Conservation (phyloP, 441 rosid genomes). For the Raphanus hybrid region DNA sequence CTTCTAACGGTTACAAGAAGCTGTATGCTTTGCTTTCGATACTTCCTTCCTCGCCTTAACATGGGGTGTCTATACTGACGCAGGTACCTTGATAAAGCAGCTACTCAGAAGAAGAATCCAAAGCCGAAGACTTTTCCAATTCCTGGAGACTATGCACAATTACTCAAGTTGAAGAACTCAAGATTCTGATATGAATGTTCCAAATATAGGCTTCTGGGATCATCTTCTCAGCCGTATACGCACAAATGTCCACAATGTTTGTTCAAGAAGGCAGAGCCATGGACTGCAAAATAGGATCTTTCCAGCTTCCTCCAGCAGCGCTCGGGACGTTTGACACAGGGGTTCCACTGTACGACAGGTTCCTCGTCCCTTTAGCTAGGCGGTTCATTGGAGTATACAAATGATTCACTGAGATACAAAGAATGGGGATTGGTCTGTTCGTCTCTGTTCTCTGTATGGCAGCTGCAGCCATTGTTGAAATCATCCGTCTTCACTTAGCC, state of each 20-base stretch:
- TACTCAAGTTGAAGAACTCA: conserved; percentile 89
- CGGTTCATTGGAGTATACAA: conserved; percentile 73
- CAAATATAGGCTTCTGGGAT: conserved; percentile 66
- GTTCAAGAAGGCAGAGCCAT: conserved; percentile 90
- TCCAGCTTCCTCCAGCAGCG: conserved; percentile 84
- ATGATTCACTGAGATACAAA: conserved; percentile 80
- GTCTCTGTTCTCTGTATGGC: conserved; percentile 67
- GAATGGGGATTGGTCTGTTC: conserved; percentile 87
- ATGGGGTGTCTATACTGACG: conserved; percentile 1
- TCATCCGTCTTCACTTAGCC: conserved; percentile 61
- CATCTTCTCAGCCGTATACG: conserved; percentile 56
- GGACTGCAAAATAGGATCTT: conserved; percentile 76
- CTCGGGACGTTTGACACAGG: conserved; percentile 69
- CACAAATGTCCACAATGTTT: conserved; percentile 84
- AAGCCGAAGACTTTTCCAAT: conserved; percentile 57
- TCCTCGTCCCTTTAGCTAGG: conserved; percentile 77
- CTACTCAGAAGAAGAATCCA: conserved; percentile 63
- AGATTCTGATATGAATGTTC: conserved; percentile 81
- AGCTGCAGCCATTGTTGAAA: conserved; percentile 84
- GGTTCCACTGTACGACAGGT: conserved; percentile 77
- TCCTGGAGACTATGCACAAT: conserved; percentile 83
- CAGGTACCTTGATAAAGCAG: conserved; percentile 93
- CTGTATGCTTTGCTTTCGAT: too few relatives aligned
- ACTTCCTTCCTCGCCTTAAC: too few relatives aligned
- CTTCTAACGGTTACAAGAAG: too few relatives aligned